Evolutionary conservation across 2,329 filamentous ascomycete species (phyloP), one percentile per base, ranked within the genome.

Genomic region (Aspergillus fischeri): DNA sequence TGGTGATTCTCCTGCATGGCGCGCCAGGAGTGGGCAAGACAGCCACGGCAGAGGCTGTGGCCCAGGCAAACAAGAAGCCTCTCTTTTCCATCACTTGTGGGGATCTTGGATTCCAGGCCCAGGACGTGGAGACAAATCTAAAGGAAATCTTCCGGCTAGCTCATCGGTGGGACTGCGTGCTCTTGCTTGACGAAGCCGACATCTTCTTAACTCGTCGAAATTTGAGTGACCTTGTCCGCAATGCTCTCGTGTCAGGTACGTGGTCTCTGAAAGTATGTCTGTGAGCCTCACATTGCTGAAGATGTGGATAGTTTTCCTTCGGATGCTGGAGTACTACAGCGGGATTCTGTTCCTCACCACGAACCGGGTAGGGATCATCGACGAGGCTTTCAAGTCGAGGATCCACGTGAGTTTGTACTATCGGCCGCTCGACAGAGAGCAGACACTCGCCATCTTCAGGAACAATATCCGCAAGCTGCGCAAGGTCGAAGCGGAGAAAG

Each of bases 141-240:
- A 74, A 71, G 60, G 72, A 78, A 2, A 74, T 80, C 6, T 80
- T 80, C 66, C 71, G 72, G 1, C 69, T 77, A 0, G 77, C 77
- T 0, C 67, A 76, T 47, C 57, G 73, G 0, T 78, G 66, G 65
- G 60, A 63, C 9, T 63, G 61, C 47, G 51, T 67, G 3, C 44
- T 65, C 45, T 54, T 67, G n/a, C 38, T 66, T 27, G 63, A 65
- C 38, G 62, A 64, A 42, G 62, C 62, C 5, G 62, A 64, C 42
- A 55, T 64, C 1, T 64, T 63, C 29, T 48, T 66, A 25, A 49
- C 57, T 4, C 50, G 60, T 47, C 49, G 64, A 8, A 42, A 49
- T 9, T 32, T 42, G 29, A 41, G 25, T 21, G 59, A 65, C 49
- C 38, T 66, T 29, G 49, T 60, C 20, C 38, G 63, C n/a, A 67